These are phyloP conservation scores for Xylaria grammica DNA, from an alignment of 495 filamentous ascomycete genomes.

Conservation along the genomic window DNA sequence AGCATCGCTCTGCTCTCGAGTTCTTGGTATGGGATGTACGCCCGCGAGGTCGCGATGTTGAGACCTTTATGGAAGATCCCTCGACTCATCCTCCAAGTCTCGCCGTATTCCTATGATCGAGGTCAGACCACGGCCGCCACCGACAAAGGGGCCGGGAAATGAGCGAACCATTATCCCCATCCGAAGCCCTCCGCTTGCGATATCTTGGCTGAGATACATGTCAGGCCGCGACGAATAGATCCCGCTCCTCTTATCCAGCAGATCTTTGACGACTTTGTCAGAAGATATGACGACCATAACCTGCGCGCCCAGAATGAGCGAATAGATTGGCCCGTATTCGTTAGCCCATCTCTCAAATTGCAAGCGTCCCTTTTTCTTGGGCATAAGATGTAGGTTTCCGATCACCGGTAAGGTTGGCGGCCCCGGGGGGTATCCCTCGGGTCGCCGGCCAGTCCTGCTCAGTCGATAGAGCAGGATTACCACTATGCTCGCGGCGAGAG, in stretches of 20 bases:
- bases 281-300: slow-evolving; percentile 37
- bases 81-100: slow-evolving; percentile 48
- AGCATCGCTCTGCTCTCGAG: slow-evolving; percentile 36
- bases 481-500: background rate
- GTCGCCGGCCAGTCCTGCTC: slow-evolving; percentile 28
- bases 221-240: slow-evolving; percentile 38
- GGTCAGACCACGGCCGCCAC: slow-evolving; percentile 10
- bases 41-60: slow-evolving; percentile 33
- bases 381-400: slow-evolving; percentile 37
- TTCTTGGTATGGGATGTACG: slow-evolving; percentile 39
- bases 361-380: slow-evolving; percentile 23
- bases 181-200: slow-evolving; percentile 33
- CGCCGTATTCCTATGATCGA: slow-evolving; percentile 35
- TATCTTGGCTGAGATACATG: slow-evolving; percentile 28
- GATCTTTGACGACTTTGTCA: slow-evolving; percentile 35
- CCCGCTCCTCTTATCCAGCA: slow-evolving; percentile 33
- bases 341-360: slow-evolving; percentile 36
- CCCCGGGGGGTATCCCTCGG: slow-evolving; percentile 32
- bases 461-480: slow-evolving; percentile 27
- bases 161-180: slow-evolving; percentile 47
- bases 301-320: slow-evolving; percentile 34
- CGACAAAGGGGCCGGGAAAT: too few species aligned
- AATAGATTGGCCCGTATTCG: slow-evolving; percentile 35
- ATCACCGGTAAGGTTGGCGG: slow-evolving; percentile 37
- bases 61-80: slow-evolving; percentile 41